Base-by-base conservation (phyloP, 1,284 basidiomycete species). In the Fomitopsis betulina region DNA sequence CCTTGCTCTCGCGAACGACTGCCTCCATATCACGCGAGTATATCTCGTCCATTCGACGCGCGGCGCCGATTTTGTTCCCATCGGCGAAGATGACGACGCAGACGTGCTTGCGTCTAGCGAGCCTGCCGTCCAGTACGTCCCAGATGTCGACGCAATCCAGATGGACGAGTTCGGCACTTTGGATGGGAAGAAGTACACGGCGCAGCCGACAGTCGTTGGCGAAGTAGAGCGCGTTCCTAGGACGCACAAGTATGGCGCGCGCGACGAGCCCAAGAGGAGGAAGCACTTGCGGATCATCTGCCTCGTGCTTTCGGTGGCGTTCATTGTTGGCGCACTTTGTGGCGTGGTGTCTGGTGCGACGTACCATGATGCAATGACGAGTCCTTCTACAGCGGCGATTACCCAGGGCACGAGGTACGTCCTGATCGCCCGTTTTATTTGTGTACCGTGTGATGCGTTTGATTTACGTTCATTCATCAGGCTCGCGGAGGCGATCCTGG, bases 11-110 rank as follows among this genome's bases (percentile, higher is more conserved):
- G 67, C 63, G 3, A 58, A 66, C 21, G 68, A 68, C 47, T 39
- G 68, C 23, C 51, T 62, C 21, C 63, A 39, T 12, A 60, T 73
- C 42, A 45, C 67, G 10, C 69, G 71, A 33, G 61, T 63, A n/a
- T 54, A 73, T 30, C 66, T 73, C 39, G 70, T 74, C 30, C 63
- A 67, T 47, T 62, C 68, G 21, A 72, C 70, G 5, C 55, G 61
- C 13, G 25, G 25, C 23, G 17, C 13, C 9, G 45, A 30, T 2
- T 15, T 17, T 13, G 13, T 30, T 15, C 13, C 23, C 2, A 5
- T 27, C 6, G 45, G 25, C 4, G 45, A 9, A 8, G n/a, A 17
- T 10, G 27, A 27, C 21, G 45, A 5, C 25, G 25, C 21, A 27
- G 45, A 27, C 1, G 21, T 2, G 9, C 21, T 3, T 13, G 19